Base-by-base conservation (phyloP, 371 early-diverging fungal species). In the Dipsacomyces acuminosporus region DNA sequence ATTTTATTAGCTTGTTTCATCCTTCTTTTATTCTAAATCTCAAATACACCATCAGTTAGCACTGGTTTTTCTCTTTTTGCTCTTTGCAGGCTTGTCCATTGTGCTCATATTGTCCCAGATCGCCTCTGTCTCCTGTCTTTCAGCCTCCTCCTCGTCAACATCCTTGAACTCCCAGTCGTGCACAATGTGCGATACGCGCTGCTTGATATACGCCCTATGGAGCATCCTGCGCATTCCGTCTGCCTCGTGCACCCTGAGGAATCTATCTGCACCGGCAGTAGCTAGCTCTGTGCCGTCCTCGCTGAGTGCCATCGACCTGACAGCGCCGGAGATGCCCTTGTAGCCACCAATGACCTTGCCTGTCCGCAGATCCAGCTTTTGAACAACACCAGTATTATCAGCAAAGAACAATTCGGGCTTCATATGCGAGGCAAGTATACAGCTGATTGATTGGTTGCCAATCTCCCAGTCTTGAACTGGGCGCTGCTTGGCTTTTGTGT, bases 141-240 rank as follows among this genome's bases (percentile, higher is more conserved):
- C 73, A 21, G 48, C 48, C 47, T 59, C 66, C 19, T 45, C 54
- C 0, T 45, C 30, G 30, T 53, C 25, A 33, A 60, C 22, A 30
- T 59, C 62, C 41, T 75, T 72, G 51, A 64, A 65, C 17, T 64
- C 74, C 49, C 82, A 78, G 51, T 89, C 90, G 50, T 85, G 82
- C 23, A 87, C 54, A 0, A 93, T 59, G 20, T 78, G 70, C 2
- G 84, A 83, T 49, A 91, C 74, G 8, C 88, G 74, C 63, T 91
- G 91, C 73, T 91, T 93, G 45, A 91, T 63, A 54, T 91, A 93
- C 7, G 88, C 87, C 21, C 86, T 75, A 8, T 81, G 61, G 46
- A 85, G 49, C 41, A 80, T 72, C 33, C 85, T 75, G 21, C 79
- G 74, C 30, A 72, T 72, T 11, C 80, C 81, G 14, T 56, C 62